phyloP scores from a whole-genome alignment of 352 stramenopile species.

The Phytophthora litchii region DNA sequence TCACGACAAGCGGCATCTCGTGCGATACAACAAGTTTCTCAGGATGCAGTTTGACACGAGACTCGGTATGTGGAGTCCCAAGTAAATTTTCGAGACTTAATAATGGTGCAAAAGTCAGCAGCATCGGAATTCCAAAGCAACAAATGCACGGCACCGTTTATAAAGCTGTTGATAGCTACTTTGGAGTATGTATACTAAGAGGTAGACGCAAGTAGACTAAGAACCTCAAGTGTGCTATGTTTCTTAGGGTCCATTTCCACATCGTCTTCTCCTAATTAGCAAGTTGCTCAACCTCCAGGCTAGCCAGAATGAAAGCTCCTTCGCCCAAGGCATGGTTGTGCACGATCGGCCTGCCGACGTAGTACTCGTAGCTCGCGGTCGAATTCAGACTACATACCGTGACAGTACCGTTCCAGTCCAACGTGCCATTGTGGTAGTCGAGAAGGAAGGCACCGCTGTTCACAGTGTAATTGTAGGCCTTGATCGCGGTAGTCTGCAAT shows the following conservation, averaged over 20 bases:
- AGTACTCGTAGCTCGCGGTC: slow-evolving; percentile 35
- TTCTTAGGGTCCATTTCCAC: too few relatives aligned
- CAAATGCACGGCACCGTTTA: too few relatives aligned
- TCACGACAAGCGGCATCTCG: slow-evolving; percentile 76
- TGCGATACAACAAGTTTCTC: slow-evolving; percentile 86
- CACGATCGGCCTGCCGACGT: slow-evolving; percentile 26
- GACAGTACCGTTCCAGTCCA: slow-evolving; percentile 35
- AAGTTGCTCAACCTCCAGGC: slow-evolving; percentile 30
- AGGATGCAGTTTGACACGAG: slow-evolving; percentile 90
- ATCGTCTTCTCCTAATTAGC: slow-evolving; percentile 8
- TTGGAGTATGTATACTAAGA: too few relatives aligned
- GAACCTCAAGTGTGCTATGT: too few relatives aligned
- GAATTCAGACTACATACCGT: slow-evolving; percentile 36
- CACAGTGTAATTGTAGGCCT: slow-evolving; percentile 32
- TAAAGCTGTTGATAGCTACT: too few relatives aligned
- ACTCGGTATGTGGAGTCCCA: slow-evolving; percentile 89
- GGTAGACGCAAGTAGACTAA: too few relatives aligned
- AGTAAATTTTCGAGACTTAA: slow-evolving; percentile 42
- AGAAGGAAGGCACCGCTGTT: slow-evolving; percentile 24
- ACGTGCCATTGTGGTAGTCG: slow-evolving; percentile 22
- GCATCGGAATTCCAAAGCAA: too few relatives aligned
- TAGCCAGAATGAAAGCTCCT: slow-evolving; percentile 29
- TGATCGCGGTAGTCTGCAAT: slow-evolving; percentile 14
- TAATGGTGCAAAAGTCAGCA: too few relatives aligned
- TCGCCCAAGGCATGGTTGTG: slow-evolving; percentile 33